Base-by-base conservation (phyloP, 2,329 filamentous ascomycete genomes). In the Monosporascus sp. region DNA sequence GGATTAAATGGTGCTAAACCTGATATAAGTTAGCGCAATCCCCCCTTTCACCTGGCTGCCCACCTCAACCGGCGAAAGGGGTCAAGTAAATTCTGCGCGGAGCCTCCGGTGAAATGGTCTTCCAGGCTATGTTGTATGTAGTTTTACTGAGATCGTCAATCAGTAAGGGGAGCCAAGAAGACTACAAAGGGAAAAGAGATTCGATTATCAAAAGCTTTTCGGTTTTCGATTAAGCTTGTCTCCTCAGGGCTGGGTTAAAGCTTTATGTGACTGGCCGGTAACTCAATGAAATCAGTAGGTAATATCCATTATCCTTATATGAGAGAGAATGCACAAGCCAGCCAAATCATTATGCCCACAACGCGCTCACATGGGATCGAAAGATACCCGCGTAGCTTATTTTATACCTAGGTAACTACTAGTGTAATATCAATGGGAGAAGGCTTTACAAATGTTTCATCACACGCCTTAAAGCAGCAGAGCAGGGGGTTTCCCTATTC, bases 101-200 rank as follows among this genome's bases (percentile, higher is more conserved):
- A 34, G 31, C 31, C 31, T 34, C 31, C 9, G 31, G 31, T 14
- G 9, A 34, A 34, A 31, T 31, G 11, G 14, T 37, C 47, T 56
- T 56, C 37, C 14, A 17, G 50, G 49, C 46, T 54, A 50, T 34
- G 46, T 48, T 57, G 46, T 55, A 55, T 56, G 31, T 48, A 52
- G 50, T 52, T 41, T 49, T 52, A 20, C 41, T 37, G 38, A 38
- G 40, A 24, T 24, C 7, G 40, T 20, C 40, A 43, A 14, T 24
- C 22, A 14, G 9, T 43, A 19, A 19, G 40, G 40, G 19, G 37
- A 19, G 37, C 17, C 19, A 20, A 43, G 40, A 20, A 43, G 3
- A 24, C 3, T 43, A 20, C 6, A 20, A 19, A 19, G 3, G 17
- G 19, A 9, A 17, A n/a, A 11, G 37, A 19, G 19, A 40, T 19